Percentiles rank a stretch among this genome's conserved stretches.
These are phyloP conservation scores for Fusarium marasasianum DNA, from an alignment of 2,329 filamentous ascomycete species.

Conservation along the genomic window DNA sequence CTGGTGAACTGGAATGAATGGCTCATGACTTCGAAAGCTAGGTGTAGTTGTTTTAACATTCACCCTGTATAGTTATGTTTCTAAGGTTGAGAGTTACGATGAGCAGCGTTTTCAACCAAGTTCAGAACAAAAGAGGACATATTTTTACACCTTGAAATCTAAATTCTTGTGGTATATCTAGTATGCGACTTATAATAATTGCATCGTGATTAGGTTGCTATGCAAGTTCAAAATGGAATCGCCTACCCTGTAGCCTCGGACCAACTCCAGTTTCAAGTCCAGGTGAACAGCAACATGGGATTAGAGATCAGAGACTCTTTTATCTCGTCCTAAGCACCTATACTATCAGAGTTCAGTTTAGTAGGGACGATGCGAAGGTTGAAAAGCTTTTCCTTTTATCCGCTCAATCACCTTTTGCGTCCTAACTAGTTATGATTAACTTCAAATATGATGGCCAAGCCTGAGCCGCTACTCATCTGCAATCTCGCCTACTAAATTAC, in stretches of 20 bases:
- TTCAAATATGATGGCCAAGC: neutral
- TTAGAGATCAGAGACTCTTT: neutral
- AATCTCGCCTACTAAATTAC: slow-evolving; percentile 23
- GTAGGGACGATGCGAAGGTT: no score
- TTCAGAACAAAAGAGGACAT: fast-evolving
- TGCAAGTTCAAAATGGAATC: fast-evolving
- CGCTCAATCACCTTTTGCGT: fast-evolving
- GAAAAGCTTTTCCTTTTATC: fast-evolving
- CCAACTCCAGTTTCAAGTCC: fast-evolving
- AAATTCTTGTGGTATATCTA: neutral
- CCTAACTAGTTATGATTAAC: no score
- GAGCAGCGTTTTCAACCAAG: fast-evolving
- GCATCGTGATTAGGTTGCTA: neutral
- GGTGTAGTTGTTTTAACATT: fast-evolving
- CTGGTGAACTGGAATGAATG: no score
- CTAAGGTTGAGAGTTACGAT: fast-evolving
- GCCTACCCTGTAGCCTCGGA: neutral
- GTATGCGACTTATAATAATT: neutral
- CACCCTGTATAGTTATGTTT: fast-evolving
- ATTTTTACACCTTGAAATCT: fast-evolving
- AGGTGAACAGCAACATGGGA: neutral
- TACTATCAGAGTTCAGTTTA: neutral
- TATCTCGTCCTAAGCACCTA: neutral
- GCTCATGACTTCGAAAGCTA: neutral
- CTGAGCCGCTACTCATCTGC: neutral